phyloP scores from a whole-genome alignment of 2,329 filamentous ascomycete species.

The Polytolypa hystricis region DNA sequence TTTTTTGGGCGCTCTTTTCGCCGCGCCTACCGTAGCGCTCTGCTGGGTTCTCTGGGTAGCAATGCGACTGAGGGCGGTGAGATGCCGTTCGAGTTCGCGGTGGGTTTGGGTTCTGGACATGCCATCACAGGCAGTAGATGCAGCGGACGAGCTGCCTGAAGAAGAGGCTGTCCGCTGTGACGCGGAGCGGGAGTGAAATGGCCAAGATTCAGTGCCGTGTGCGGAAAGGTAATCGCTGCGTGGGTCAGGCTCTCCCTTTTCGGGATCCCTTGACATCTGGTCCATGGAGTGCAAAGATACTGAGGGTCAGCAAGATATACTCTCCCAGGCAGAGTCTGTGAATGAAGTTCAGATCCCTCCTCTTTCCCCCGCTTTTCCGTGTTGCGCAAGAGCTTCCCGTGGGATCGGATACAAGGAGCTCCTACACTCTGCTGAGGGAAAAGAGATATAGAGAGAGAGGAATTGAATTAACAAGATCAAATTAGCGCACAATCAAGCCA shows the following conservation, averaged over 20 bases:
- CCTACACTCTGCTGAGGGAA: too few species aligned
- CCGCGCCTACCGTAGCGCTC: conserved; percentile 31
- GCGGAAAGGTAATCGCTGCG: conserved; percentile 10
- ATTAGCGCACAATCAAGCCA: too few species aligned
- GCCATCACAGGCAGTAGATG: conserved; percentile 15
- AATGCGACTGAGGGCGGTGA: conserved; percentile 30
- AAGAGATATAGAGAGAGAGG: too few species aligned
- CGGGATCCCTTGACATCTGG: too few species aligned
- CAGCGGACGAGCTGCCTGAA: conserved; percentile 16
- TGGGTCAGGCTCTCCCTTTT: conserved; percentile 26
- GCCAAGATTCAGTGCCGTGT: conserved; percentile 2
- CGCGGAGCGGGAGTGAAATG: conserved; percentile 8
- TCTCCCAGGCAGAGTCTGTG: too few species aligned
- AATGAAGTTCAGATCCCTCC: too few species aligned
- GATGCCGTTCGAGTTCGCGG: conserved; percentile 26
- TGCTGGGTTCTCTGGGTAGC: conserved; percentile 33
- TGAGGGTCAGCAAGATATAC: too few species aligned
- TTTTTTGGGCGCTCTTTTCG: conserved; percentile 18
- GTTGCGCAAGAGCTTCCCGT: too few species aligned
- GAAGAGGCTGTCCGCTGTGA: conserved; percentile 9
- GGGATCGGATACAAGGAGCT: too few species aligned
- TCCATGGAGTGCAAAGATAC: too few species aligned
- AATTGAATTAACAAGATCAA: too few species aligned
- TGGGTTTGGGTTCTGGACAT: conserved; percentile 25
- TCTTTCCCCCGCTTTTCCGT: too few species aligned